Conservation (phyloP, 352 stramenopile species). For the Phytopythium oedochilum region DNA sequence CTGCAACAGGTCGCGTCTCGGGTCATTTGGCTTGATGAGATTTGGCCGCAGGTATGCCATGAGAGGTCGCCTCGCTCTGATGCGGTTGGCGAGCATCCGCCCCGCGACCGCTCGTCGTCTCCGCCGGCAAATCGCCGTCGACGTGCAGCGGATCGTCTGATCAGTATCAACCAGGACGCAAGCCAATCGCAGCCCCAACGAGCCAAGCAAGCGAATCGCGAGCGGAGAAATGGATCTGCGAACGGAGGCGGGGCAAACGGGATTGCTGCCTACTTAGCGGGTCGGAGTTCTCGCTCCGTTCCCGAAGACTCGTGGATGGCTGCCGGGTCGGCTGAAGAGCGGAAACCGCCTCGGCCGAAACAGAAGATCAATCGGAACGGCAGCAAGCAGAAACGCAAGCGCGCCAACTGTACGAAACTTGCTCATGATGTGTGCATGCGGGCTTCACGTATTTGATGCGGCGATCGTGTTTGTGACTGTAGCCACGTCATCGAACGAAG, state of each 20-base stretch:
- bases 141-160: not conserved
- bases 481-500: not conserved
- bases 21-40: slow-evolving; percentile 70
- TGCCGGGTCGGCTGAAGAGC: not conserved
- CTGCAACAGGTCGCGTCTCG: slow-evolving; percentile 73
- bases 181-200: not conserved
- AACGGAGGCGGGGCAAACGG: not conserved
- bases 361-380: not conserved
- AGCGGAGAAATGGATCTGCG: not conserved
- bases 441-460: not conserved
- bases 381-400: slow-evolving; percentile 5
- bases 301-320: slow-evolving; percentile 3
- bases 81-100: slow-evolving; percentile 5
- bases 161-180: not conserved
- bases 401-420: not conserved
- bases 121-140: not conserved
- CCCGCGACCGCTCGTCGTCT: not conserved
- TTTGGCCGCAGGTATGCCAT: slow-evolving; percentile 48
- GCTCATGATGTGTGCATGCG: not conserved
- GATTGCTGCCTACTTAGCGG: not conserved
- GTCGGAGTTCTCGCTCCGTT: not conserved
- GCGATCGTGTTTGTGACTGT: not conserved
- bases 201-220: not conserved
- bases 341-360: not conserved
- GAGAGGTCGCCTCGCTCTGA: slow-evolving; percentile 7